Base-by-base conservation (phyloP, 345 rosid genomes). In the Linum tenue region DNA sequence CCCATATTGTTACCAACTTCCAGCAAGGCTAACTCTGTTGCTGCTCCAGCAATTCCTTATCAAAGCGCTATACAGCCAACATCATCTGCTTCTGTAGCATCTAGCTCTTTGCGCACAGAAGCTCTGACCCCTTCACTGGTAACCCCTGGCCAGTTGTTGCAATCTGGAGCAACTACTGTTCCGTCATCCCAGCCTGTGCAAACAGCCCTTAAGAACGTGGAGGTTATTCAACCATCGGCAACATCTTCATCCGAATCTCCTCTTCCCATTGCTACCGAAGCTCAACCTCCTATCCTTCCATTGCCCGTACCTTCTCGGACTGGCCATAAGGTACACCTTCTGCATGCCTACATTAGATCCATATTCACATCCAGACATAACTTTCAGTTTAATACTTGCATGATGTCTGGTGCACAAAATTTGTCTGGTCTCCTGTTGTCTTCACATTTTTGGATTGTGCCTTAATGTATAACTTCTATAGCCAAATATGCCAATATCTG, bases 261-360 rank as follows among this genome's bases (percentile, higher is more conserved):
- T 51, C 71, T 64, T 56, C 77, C 91, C 2, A 48, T 63, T 61
- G 78, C 75, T n/a, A 71, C 77, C 3, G 88, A 80, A 78, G 73
- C 85, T 65, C 89, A 87, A 75, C 95, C 92, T 37, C 92, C 96
- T 22, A 80, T 92, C 62, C 80, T 92, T 75, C 91, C 98, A 61
- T 78, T 87, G 73, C 98, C 98, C 59, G 76, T 83, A 39, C 80
- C 84, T 67, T 80, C 85, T 57, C 80, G 82, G 59, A 70, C 83
- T 69, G 67, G 56, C 66, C 80, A 80, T 37, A 83, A 77, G 91
- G 91, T 86, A n/a, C 6, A 53, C 43, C 5, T 64, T 44, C 11
- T 12, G 35, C 38, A 57, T 58, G 58, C 39, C 56, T 53, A 14
- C 60, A 22, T 22, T 22, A 43, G 38, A 9, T 53, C 14, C 65